phyloP scores from a whole-genome alignment of 257 asterid species.

The Nicotiana attenuata region DNA sequence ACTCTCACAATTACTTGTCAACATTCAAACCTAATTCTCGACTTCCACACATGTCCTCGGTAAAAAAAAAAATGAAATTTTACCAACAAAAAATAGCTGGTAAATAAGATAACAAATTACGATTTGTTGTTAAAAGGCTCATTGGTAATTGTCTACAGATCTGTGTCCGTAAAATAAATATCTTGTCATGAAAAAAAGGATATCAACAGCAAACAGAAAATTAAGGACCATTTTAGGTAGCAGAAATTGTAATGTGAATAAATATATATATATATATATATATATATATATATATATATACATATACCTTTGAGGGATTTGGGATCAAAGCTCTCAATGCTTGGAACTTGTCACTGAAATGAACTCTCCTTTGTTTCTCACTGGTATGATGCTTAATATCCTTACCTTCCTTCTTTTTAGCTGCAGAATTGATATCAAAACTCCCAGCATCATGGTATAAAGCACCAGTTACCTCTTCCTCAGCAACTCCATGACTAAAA shows the following conservation, averaged over 20 bases:
- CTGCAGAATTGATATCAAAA: slow-evolving; percentile 35
- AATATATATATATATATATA: neutral
- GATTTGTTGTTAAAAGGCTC: neutral
- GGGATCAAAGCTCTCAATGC: slow-evolving; percentile 59
- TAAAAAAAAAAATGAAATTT: neutral
- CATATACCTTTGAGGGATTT: slow-evolving; percentile 64
- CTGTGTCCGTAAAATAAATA: neutral
- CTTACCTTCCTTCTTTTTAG: slow-evolving; percentile 44
- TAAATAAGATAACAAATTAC: neutral
- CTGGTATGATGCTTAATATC: slow-evolving; percentile 60
- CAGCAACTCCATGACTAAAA: slow-evolving; percentile 46
- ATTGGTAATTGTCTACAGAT: neutral
- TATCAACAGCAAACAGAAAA: neutral
- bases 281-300: neutral
- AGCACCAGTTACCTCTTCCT: slow-evolving; percentile 41
- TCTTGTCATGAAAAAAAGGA: neutral
- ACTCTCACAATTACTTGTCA: no score
- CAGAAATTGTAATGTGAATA: neutral
- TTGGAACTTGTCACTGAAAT: slow-evolving; percentile 48
- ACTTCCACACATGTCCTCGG: neutral
- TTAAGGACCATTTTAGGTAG: neutral
- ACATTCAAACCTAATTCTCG: no score
- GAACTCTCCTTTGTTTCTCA: slow-evolving; percentile 78
- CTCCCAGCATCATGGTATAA: slow-evolving; percentile 46
- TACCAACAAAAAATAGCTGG: neutral